Conservation (phyloP, 176 grass and related monocot genomes). For the Thalia dealbata region DNA sequence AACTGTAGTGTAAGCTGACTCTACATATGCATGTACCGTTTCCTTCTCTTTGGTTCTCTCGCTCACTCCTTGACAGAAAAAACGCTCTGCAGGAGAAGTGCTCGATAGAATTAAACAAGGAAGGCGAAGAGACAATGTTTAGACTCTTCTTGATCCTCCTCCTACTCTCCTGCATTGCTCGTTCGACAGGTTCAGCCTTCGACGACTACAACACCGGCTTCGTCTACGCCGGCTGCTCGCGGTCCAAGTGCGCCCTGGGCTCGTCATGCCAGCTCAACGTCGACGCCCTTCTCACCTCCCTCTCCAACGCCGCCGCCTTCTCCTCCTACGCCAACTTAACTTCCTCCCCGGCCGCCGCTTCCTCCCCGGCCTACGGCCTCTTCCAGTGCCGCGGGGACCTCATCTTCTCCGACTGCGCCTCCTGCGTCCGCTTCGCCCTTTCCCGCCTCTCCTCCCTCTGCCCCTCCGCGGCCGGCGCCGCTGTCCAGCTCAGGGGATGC, state of each 20-base stretch:
- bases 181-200: not conserved
- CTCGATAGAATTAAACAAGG: too few species aligned
- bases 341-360: not conserved
- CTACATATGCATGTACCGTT: too few species aligned
- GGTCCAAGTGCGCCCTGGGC: slow-evolving; percentile 36
- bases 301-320: slow-evolving; percentile 29
- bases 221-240: slow-evolving; percentile 77
- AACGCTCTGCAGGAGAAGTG: too few species aligned
- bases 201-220: slow-evolving; percentile 57
- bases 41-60: too few species aligned
- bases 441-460: slow-evolving; percentile 56
- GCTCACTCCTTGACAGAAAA: too few species aligned
- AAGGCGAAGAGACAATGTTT: too few species aligned
- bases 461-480: slow-evolving; percentile 44
- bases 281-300: slow-evolving; percentile 54
- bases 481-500: slow-evolving; percentile 61
- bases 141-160: slow-evolving; percentile 7
- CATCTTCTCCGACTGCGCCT: slow-evolving; percentile 31
- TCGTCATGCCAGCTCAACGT: slow-evolving; percentile 47
- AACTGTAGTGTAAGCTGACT: too few species aligned
- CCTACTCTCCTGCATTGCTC: slow-evolving; percentile 19
- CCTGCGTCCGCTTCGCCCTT: slow-evolving; percentile 58
- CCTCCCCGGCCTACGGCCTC: slow-evolving; percentile 32
- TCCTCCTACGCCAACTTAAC: slow-evolving; percentile 21
- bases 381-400: slow-evolving; percentile 91